Evolutionary conservation across 2,329 filamentous ascomycete species (phyloP).

Genomic region (Rachicladosporium sp.): DNA sequence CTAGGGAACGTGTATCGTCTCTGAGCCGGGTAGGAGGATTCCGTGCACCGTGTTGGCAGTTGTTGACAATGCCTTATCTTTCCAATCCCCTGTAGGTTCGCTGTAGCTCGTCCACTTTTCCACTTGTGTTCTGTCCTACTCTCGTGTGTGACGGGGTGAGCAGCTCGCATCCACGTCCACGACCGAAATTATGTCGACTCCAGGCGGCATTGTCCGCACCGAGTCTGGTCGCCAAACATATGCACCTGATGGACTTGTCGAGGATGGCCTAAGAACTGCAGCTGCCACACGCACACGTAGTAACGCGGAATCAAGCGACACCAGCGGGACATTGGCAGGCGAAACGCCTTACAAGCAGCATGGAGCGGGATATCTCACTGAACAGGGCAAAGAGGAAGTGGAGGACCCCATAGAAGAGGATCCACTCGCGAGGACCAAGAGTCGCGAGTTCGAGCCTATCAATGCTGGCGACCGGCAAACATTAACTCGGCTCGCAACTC

Average conservation of each 20-base stretch:
- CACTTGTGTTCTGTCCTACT: no score
- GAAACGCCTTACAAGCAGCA: constrained; percentile 1
- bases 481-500: constrained; percentile 13
- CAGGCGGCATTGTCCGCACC: constrained; percentile 9
- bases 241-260: constrained; percentile 7
- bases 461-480: constrained; percentile 9
- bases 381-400: constrained; percentile 16
- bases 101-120: no score
- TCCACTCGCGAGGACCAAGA: constrained; percentile 4
- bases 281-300: constrained; percentile 1
- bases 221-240: constrained; percentile 11
- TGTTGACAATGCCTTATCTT: no score
- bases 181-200: constrained; percentile 2
- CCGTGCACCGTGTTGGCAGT: no score
- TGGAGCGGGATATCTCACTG: constrained; percentile 12
- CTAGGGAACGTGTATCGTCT: no score
- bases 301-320: constrained; percentile 3
- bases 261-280: background rate
- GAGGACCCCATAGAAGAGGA: constrained; percentile 11
- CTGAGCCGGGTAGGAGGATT: no score
- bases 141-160: no score
- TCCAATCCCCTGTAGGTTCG: no score
- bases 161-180: no score
- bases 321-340: constrained; percentile 6
- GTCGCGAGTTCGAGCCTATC: constrained; percentile 8